Percentiles rank a stretch among this genome's conserved stretches.
These are phyloP conservation scores for Pachysolen tannophilus DNA, from an alignment of 805 yeast species.

Conservation along the genomic window DNA sequence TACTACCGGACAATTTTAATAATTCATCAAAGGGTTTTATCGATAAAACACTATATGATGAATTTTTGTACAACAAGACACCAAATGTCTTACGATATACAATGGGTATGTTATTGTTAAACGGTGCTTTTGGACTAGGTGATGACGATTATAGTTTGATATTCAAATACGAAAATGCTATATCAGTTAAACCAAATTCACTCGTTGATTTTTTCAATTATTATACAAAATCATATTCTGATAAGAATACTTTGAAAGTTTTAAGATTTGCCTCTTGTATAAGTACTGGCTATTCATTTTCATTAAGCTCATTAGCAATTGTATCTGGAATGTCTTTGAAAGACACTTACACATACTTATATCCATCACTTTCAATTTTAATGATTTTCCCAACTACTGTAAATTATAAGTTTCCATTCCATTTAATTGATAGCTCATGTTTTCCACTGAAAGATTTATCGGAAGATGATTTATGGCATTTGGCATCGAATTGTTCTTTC, in stretches of 20 bases:
- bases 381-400: conserved; percentile 31
- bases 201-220: conserved; percentile 14
- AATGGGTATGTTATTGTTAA: neutral
- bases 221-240: conserved; percentile 17
- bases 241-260: conserved; percentile 13
- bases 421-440: conserved; percentile 18
- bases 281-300: conserved; percentile 28
- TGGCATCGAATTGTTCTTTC: conserved; percentile 29
- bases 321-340: conserved; percentile 27
- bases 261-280: conserved; percentile 36
- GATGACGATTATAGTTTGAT: conserved; percentile 1
- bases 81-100: neutral
- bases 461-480: conserved; percentile 23
- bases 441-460: conserved; percentile 22
- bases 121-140: neutral
- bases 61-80: conserved; percentile 2
- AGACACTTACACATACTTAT: conserved; percentile 25
- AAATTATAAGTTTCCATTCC: conserved; percentile 40
- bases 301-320: conserved; percentile 27
- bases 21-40: neutral
- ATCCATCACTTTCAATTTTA: conserved; percentile 23
- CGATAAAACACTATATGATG: conserved; percentile 1
- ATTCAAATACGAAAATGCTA: neutral
- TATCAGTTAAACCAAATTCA: neutral
- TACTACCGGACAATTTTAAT: conserved; percentile 1